Conservation (phyloP, 2,329 filamentous ascomycete genomes). For the Fusarium tjaetaba region DNA sequence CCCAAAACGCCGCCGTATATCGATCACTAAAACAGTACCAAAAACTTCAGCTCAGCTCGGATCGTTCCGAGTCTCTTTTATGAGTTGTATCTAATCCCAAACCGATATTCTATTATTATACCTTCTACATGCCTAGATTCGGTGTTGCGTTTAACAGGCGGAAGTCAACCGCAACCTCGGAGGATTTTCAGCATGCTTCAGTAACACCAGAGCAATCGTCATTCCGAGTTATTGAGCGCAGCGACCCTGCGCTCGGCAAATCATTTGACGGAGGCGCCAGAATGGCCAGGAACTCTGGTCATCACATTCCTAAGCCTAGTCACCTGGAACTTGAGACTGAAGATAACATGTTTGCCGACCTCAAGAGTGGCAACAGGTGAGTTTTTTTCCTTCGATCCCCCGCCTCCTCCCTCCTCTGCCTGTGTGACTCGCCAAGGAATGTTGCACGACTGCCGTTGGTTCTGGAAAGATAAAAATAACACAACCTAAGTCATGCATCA, state of each 20-base stretch:
- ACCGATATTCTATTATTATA: conserved; percentile 24
- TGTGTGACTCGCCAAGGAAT: conserved; percentile 36
- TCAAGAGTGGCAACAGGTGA: conserved; percentile 65
- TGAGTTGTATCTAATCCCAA: conserved; percentile 42
- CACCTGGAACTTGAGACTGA: conserved; percentile 56
- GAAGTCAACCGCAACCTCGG: conserved; percentile 66
- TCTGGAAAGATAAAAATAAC: conserved; percentile 40
- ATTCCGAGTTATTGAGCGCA: conserved; percentile 68
- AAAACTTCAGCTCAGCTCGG: conserved; percentile 9
- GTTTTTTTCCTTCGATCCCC: conserved; percentile 43
- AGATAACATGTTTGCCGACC: conserved; percentile 68
- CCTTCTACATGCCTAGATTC: conserved; percentile 69
- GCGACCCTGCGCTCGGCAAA: conserved; percentile 56
- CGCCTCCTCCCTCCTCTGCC: conserved; percentile 22
- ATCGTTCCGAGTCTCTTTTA: conserved; percentile 31
- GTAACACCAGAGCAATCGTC: conserved; percentile 59
- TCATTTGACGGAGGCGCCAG: conserved; percentile 62
- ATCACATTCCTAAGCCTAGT: conserved; percentile 52
- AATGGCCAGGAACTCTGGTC: conserved; percentile 51
- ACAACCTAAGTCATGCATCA: conserved; percentile 39
- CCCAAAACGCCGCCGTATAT: conserved; percentile 20
- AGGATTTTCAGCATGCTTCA: conserved; percentile 63
- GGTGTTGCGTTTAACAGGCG: conserved; percentile 67
- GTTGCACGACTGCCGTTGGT: conserved; percentile 32
- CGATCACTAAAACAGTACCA: conserved; percentile 28